Evolutionary conservation across 352 stramenopile species (phyloP).

Genomic region (Globisporangium splendens): DNA sequence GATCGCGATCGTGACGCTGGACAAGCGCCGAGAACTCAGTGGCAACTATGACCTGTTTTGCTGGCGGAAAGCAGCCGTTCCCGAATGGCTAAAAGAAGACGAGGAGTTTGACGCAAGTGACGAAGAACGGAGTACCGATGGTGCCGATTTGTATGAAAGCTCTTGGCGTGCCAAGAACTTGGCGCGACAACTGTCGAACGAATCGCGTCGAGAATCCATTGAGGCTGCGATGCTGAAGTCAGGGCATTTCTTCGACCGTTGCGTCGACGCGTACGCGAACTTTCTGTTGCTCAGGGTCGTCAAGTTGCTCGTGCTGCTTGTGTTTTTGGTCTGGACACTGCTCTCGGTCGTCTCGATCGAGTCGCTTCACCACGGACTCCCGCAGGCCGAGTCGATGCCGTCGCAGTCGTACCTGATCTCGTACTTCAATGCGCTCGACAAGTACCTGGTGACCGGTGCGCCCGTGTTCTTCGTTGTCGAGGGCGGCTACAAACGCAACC

Average conservation of each 20-base stretch:
- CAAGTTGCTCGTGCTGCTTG: constrained; percentile 53
- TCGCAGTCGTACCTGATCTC: constrained; percentile 52
- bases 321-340: constrained; percentile 44
- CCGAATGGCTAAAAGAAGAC: constrained; percentile 15
- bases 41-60: constrained; percentile 60
- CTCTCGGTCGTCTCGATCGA: constrained; percentile 53
- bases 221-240: constrained; percentile 10
- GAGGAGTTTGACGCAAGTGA: not conserved
- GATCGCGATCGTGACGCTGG: constrained; percentile 50
- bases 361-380: constrained; percentile 48
- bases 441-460: constrained; percentile 38
- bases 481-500: constrained; percentile 49
- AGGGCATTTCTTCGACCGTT: constrained; percentile 36
- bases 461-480: constrained; percentile 75
- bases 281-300: constrained; percentile 39
- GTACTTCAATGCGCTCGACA: constrained; percentile 49
- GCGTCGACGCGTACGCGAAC: constrained; percentile 34
- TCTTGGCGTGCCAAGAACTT: not conserved
- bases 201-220: constrained; percentile 13
- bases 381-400: constrained; percentile 47
- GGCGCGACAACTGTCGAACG: constrained; percentile 11
- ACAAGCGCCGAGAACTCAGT: constrained; percentile 64
- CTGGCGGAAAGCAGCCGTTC: constrained; percentile 19
- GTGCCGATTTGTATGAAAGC: not conserved
- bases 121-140: too few relatives aligned